A percentile compares a stretch with the other conserved stretches of the same genome.
Conservation (phyloP, 148 eudicot genomes). For the Persicaria maculosa region DNA sequence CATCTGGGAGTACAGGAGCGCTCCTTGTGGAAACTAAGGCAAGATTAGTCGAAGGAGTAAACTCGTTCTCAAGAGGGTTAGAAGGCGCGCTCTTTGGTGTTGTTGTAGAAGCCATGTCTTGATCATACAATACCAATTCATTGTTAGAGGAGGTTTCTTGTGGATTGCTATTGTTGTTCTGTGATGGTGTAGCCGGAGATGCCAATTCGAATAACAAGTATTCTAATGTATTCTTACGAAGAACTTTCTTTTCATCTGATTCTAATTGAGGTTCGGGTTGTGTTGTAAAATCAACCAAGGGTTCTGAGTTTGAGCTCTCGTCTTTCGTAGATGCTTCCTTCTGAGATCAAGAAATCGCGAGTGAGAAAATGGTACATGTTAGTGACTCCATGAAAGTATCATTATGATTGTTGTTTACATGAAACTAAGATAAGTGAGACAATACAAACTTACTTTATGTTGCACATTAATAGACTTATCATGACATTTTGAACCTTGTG, state of each 20-base stretch:
- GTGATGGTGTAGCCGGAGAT: background rate
- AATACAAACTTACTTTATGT: background rate
- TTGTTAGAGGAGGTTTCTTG: background rate
- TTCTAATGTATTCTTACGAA: background rate
- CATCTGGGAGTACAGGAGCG: background rate
- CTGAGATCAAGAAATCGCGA: conserved; percentile 20
- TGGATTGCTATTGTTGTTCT: background rate
- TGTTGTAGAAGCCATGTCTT: background rate
- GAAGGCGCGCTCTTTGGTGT: background rate
- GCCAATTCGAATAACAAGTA: conserved; percentile 1
- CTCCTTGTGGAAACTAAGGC: background rate
- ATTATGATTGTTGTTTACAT: background rate
- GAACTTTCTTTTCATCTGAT: conserved; percentile 2
- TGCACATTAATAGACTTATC: background rate
- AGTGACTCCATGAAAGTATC: background rate
- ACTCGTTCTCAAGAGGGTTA: background rate
- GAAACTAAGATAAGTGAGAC: background rate
- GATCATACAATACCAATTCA: background rate
- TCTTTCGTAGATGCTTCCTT: conserved; percentile 20
- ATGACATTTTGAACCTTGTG: background rate
- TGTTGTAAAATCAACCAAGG: conserved; percentile 38
- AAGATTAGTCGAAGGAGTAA: background rate
- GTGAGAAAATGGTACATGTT: background rate
- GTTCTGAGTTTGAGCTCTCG: conserved; percentile 24
- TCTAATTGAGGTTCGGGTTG: conserved; percentile 29